Percentiles rank a stretch among this genome's conserved stretches.
Conservation (phyloP, 2,329 filamentous ascomycete species). For the Xylaria sp. region DNA sequence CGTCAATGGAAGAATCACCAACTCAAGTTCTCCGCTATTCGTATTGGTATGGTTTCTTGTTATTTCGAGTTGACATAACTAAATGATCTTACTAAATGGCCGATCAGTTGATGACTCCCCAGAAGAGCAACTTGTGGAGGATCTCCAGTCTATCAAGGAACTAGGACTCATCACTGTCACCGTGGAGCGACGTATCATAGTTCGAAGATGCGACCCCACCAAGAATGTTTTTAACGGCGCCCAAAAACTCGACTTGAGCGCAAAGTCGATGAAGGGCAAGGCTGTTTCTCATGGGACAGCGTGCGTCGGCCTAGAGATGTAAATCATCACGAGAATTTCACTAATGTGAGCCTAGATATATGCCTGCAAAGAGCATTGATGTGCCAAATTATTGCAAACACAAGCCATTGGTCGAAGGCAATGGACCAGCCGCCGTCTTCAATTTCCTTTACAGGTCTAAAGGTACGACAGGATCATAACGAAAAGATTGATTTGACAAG, state of each 20-base stretch:
- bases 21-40: constrained; percentile 37
- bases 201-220: background rate
- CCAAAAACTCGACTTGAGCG: constrained; percentile 33
- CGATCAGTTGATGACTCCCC: constrained; percentile 31
- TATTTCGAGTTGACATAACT: background rate
- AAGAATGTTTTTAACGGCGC: background rate
- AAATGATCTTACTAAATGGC: background rate
- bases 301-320: constrained; percentile 30
- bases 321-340: background rate
- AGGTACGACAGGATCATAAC: constrained; percentile 32
- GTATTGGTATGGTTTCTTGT: constrained; percentile 32
- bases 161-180: constrained; percentile 39
- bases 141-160: constrained; percentile 29
- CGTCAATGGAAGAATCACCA: constrained; percentile 24
- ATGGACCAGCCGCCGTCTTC: constrained; percentile 37
- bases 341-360: constrained; percentile 17
- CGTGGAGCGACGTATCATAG: constrained; percentile 19
- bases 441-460: constrained; percentile 43
- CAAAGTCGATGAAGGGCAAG: constrained; percentile 43
- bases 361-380: background rate
- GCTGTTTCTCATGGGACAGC: constrained; percentile 42
- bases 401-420: constrained; percentile 13
- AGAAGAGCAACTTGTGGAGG: constrained; percentile 31
- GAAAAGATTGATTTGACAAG: background rate
- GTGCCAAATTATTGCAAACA: background rate